Percentiles rank a stretch among this genome's conserved stretches.
Evolutionary conservation across 2,329 filamentous ascomycete species (phyloP).

Genomic region (Ophiostoma perfectum): DNA sequence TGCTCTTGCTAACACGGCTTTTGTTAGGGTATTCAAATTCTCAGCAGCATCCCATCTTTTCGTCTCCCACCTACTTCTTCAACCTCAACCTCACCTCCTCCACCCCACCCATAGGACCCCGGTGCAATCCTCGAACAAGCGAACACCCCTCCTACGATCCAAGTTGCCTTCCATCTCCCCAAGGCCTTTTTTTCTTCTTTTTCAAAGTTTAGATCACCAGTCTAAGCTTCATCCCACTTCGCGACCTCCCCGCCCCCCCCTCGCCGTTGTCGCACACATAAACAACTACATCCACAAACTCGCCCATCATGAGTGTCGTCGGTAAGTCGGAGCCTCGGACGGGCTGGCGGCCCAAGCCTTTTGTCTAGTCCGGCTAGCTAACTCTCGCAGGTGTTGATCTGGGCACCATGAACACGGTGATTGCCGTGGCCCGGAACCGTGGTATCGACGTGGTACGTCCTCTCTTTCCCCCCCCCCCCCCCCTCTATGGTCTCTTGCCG

Average conservation of each 20-base stretch:
- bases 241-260: background rate
- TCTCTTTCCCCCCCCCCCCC: conserved; percentile 15
- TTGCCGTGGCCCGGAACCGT: conserved; percentile 95
- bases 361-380: conserved; percentile 17
- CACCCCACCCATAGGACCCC: conserved; percentile 9
- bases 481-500: conserved; percentile 6
- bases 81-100: conserved; percentile 6
- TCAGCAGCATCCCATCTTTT: conserved; percentile 9
- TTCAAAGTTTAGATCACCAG: background rate
- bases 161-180: background rate
- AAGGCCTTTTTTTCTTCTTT: background rate
- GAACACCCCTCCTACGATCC: background rate
- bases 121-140: conserved; percentile 3
- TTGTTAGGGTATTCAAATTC: conserved; percentile 10
- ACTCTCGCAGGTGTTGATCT: conserved; percentile 70
- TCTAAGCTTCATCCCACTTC: background rate
- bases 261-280: conserved; percentile 12
- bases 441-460: conserved; percentile 95
- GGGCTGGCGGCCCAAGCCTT: background rate
- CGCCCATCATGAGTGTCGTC: conserved; percentile 28
- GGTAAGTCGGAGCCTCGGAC: conserved; percentile 22
- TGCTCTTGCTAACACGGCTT: background rate
- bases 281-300: conserved; percentile 16
- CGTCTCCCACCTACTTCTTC: conserved; percentile 11
- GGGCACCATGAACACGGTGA: conserved; percentile 92